Percentiles rank a stretch among this genome's conserved stretches.
Conservation (phyloP, 805 yeast species). For the Kregervanrija delftensis region DNA sequence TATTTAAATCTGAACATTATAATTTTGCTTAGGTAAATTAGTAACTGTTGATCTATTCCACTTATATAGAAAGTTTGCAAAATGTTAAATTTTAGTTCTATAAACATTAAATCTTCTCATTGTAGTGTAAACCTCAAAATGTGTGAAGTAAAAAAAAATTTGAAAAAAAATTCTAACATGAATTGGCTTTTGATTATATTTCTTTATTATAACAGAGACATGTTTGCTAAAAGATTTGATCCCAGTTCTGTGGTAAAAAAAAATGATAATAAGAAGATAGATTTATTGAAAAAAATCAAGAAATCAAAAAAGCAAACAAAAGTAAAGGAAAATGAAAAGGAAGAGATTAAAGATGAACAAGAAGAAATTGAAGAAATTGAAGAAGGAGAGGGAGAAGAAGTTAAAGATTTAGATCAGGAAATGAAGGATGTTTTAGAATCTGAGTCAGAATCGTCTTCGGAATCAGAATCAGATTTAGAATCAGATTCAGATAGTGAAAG, state of each 20-base stretch:
- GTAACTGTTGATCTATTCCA: too few species aligned
- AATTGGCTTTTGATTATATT: background rate
- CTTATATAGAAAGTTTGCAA: too few species aligned
- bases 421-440: too few species aligned
- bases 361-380: slow-evolving; percentile 25
- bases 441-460: slow-evolving; percentile 1
- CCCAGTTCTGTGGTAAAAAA: slow-evolving; percentile 37
- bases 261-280: slow-evolving; percentile 26
- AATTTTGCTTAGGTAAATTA: too few species aligned
- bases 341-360: slow-evolving; percentile 10
- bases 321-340: slow-evolving; percentile 14
- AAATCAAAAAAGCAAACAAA: slow-evolving; percentile 25
- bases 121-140: too few species aligned
- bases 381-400: slow-evolving; percentile 31
- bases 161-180: too few species aligned
- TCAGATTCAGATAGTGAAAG: slow-evolving; percentile 2
- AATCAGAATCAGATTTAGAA: slow-evolving; percentile 5
- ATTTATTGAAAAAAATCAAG: slow-evolving; percentile 30
- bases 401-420: slow-evolving; percentile 4
- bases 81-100: too few species aligned
- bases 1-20: too few species aligned
- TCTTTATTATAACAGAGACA: slow-evolving; percentile 12
- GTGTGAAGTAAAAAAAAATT: too few species aligned
- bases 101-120: too few species aligned
- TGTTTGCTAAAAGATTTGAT: slow-evolving; percentile 65